Conservation (phyloP, 208 protist genomes). For the Trypanosoma grayi region DNA sequence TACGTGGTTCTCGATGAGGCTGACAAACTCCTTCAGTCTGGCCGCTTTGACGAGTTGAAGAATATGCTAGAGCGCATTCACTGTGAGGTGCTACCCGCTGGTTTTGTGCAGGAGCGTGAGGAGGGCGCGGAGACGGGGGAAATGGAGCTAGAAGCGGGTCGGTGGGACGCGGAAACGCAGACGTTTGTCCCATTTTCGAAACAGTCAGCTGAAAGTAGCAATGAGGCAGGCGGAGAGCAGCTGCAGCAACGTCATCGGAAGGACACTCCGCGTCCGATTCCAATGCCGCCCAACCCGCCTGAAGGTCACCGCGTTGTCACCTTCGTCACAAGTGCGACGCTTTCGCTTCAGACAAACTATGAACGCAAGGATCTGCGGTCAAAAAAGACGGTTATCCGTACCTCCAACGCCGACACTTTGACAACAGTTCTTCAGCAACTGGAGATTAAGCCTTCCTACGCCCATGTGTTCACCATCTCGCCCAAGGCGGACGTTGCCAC, state of each 20-base stretch:
- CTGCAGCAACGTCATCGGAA: conserved; percentile 29
- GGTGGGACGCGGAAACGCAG: conserved; percentile 67
- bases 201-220: conserved; percentile 8
- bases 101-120: conserved; percentile 73
- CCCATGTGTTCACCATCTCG: conserved; percentile 85
- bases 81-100: conserved; percentile 74
- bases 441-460: conserved; percentile 66
- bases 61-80: conserved; percentile 97
- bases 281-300: conserved; percentile 73
- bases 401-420: conserved; percentile 77
- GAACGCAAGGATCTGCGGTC: conserved; percentile 69
- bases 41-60: conserved; percentile 96
- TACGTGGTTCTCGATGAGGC: conserved; percentile 99
- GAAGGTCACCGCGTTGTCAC: conserved; percentile 67
- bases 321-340: conserved; percentile 88
- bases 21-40: conserved; percentile 97
- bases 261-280: conserved; percentile 62
- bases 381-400: conserved; percentile 78
- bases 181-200: conserved; percentile 70
- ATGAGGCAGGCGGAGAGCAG: conserved; percentile 1
- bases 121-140: conserved; percentile 62
- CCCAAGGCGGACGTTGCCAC: conserved; percentile 61
- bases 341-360: conserved; percentile 90
- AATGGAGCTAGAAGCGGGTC: conserved; percentile 48
- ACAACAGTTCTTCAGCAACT: conserved; percentile 62